Percentiles rank a stretch among this genome's conserved stretches.
Conservation (phyloP, 2,329 filamentous ascomycete species). For the Colletotrichum sidae region DNA sequence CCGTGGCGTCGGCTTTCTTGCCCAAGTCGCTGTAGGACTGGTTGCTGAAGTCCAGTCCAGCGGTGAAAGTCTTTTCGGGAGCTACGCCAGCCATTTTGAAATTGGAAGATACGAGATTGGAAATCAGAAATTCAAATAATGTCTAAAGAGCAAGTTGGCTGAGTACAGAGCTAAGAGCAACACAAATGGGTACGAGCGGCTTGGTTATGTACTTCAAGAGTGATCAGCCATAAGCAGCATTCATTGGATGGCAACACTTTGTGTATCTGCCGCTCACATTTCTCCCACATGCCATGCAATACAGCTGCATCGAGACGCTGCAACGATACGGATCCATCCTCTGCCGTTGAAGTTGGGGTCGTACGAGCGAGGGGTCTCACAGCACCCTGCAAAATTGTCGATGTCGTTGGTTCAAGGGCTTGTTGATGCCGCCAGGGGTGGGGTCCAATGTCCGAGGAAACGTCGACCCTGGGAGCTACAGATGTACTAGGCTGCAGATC, state of each 20-base stretch:
- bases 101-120: neutral
- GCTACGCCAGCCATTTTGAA: constrained; percentile 17
- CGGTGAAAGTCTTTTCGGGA: constrained; percentile 9
- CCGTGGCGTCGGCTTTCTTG: neutral
- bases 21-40: constrained; percentile 5
- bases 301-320: constrained; percentile 12
- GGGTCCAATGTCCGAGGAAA: constrained; percentile 1
- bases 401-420: constrained; percentile 3
- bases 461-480: constrained; percentile 10
- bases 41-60: constrained; percentile 3
- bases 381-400: constrained; percentile 4
- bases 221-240: no score
- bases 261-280: neutral
- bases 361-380: constrained; percentile 4
- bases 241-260: neutral
- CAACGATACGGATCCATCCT: constrained; percentile 6
- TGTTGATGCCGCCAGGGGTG: neutral
- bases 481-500: neutral
- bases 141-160: neutral
- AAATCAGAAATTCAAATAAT: neutral
- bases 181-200: no score
- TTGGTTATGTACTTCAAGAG: no score
- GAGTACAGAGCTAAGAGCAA: no score
- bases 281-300: neutral
- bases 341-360: constrained; percentile 1